Evolutionary conservation across 495 filamentous ascomycete genomes (phyloP), one percentile per base, ranked within the genome.

Genomic region (Opeltia flavorubescens): DNA sequence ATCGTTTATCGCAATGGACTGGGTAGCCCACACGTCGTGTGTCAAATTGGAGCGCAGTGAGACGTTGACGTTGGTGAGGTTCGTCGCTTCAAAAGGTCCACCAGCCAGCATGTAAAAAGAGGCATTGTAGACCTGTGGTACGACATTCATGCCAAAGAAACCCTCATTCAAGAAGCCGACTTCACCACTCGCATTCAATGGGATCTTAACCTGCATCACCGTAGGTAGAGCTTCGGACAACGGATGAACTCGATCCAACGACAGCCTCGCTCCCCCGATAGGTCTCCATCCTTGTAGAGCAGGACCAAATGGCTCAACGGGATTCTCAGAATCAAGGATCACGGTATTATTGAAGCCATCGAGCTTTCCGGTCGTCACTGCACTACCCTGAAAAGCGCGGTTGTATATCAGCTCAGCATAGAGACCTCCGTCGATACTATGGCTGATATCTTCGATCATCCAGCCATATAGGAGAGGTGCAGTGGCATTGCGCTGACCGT

Each of bases 351-450:
- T n/a, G 6, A 46, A 20, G 33, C 34, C 34, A 1, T 15, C 15
- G 5, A 21, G 12, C 4, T 15, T 41, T 20, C 45, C 45, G n/a
- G 42, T 18, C 7, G 34, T 42, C 5, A 48, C 34, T 26, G 15
- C 20, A 42, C 18, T 45, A 11, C 75, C 75, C 55, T 81, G 76
- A 46, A 88, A 86, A n/a, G 81, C 83, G 41, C 82, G 74, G 60
- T 87, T 87, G 25, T 67, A 67, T 24, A 86, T 76, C 12, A 87
- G 59, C 54, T 87, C 81, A 25, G 78, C 83, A 52, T 87, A 85
- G 31, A 86, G 74, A 12, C 83, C 83, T 5, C 83, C 83, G 55
- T 86, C 83, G 6, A 81, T 81, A 18, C 76, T 82, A 58, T 84
- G 76, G 59, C 83, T 79, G 64, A 82, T 81, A 58, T 83, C 79